Evolutionary conservation across 257 asterid genomes (phyloP).

Genomic region (Ilex aquifolium): DNA sequence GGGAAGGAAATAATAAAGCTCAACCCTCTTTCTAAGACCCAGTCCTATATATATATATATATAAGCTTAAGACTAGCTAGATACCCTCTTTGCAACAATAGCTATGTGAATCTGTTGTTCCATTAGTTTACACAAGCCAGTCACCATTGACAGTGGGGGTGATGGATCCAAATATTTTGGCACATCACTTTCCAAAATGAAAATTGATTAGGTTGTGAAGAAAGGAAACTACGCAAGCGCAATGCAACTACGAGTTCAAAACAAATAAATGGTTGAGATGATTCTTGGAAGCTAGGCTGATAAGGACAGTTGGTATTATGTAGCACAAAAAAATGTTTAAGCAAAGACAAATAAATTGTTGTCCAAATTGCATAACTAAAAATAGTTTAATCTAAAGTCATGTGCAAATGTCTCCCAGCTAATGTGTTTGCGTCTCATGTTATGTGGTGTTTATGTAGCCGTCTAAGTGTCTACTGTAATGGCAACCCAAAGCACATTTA

Average conservation of each 20-base stretch:
- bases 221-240: too few relatives aligned
- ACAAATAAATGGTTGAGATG: not conserved
- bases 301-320: too few relatives aligned
- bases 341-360: not conserved
- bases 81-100: conserved; percentile 13
- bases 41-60: too few relatives aligned
- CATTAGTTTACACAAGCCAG: too few relatives aligned
- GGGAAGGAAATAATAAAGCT: not conserved
- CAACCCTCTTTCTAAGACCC: conserved; percentile 5
- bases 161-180: too few relatives aligned
- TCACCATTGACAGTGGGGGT: too few relatives aligned
- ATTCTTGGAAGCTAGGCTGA: too few relatives aligned
- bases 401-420: conserved; percentile 56
- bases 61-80: too few relatives aligned
- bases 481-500: conserved; percentile 44
- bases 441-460: conserved; percentile 69
- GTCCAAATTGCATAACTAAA: conserved; percentile 17
- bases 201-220: too few relatives aligned
- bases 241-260: not conserved
- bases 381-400: conserved; percentile 17
- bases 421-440: conserved; percentile 34
- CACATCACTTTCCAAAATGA: not conserved
- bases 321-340: not conserved
- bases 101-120: not conserved
- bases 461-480: conserved; percentile 52